Evolutionary conservation across 306 rosid species (phyloP).

Genomic region (Pueraria montana): DNA sequence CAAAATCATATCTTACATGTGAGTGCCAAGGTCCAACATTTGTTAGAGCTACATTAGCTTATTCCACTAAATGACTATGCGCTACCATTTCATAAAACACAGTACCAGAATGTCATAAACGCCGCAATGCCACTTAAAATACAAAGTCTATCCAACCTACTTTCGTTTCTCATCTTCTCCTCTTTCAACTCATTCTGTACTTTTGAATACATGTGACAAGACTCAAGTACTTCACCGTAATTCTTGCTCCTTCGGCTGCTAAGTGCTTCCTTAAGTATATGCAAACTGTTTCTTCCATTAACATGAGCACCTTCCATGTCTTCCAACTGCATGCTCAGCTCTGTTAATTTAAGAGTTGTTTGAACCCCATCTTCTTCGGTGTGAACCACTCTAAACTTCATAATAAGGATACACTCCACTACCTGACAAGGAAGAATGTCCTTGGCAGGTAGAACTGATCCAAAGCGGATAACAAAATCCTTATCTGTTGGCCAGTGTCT

Average conservation of each 20-base stretch:
- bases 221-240: constrained; percentile 71
- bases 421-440: constrained; percentile 79
- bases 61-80: constrained; percentile 38
- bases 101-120: constrained; percentile 55
- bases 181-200: constrained; percentile 79
- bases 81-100: constrained; percentile 53
- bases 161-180: constrained; percentile 82
- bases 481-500: constrained; percentile 89
- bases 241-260: constrained; percentile 75
- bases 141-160: constrained; percentile 64
- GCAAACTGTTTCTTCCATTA: constrained; percentile 77
- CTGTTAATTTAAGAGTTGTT: constrained; percentile 70
- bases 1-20: constrained; percentile 51
- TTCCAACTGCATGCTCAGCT: constrained; percentile 85
- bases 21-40: constrained; percentile 36
- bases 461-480: constrained; percentile 79
- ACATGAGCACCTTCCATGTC: constrained; percentile 82
- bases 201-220: constrained; percentile 68
- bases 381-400: constrained; percentile 70
- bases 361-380: constrained; percentile 61
- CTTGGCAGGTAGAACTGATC: constrained; percentile 78
- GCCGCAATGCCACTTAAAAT: constrained; percentile 57
- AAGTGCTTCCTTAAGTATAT: constrained; percentile 72
- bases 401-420: constrained; percentile 74
- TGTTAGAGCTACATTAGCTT: constrained; percentile 49